Base-by-base conservation (phyloP, 2,329 filamentous ascomycete genomes). In the Fusarium siculi region DNA sequence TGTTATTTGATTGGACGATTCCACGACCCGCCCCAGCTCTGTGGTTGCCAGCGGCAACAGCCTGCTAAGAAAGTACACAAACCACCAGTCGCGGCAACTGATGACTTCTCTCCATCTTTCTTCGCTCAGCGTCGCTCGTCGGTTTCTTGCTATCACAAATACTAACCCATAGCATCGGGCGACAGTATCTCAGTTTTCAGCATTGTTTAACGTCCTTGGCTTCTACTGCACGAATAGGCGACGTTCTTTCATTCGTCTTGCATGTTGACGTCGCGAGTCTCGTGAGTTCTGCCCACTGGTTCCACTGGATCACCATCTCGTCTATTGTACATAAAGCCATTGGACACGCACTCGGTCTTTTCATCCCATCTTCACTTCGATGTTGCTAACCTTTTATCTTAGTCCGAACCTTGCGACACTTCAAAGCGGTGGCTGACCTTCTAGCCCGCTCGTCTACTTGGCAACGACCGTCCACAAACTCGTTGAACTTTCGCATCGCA, bases 51-150 rank as follows among this genome's bases (percentile, higher is more conserved):
- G 32, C 76, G 67, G 80, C 80, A 82, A 82, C 80, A 71, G 56
- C 58, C 55, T 57, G 34, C 61, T 30, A 28, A 64, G 67, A 79
- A 81, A 80, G 78, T 82, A 82, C 79, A 82, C 80, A 82, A 81
- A 81, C 74, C 74, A 77, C 59, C 68, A 55, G 72, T 67, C 66
- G 74, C 56, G 47, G 65, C 55, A 66, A 67, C 73, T 63, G 60
- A 63, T 52, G 64, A 60, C 61, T 40, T 66, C 58, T 57, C 68
- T 63, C 55, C 57, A 57, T 59, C 58, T 63, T 67, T 66, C 68
- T 62, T 65, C 68, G 60, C 59, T 50, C 66, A 67, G 73, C 63
- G 57, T 74, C 72, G 64, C 63, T 56, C 60, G 49, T 40, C 61
- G 59, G 63, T 63, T 73, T 67, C 46, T 56, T 63, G 59, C 57